A percentile compares a stretch with the other conserved stretches of the same genome.
Evolutionary conservation across 306 rosid species (phyloP).

Genomic region (Cicer yamashitae): DNA sequence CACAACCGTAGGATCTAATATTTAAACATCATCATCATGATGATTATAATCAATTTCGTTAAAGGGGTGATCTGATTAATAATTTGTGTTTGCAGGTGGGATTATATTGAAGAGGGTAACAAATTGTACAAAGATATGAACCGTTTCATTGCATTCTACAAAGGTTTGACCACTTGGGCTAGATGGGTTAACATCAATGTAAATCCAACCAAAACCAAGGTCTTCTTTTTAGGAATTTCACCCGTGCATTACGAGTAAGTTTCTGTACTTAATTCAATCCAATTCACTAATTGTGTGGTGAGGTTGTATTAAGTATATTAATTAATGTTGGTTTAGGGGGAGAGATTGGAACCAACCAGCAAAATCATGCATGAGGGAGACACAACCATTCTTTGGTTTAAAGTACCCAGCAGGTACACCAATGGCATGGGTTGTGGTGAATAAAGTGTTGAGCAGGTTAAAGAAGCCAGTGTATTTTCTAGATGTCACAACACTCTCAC

Average conservation of each 20-base stretch:
- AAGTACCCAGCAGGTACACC: slow-evolving; percentile 90
- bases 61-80: neutral
- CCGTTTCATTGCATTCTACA: slow-evolving; percentile 73
- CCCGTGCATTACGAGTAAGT: slow-evolving; percentile 93
- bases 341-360: slow-evolving; percentile 86
- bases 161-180: slow-evolving; percentile 91
- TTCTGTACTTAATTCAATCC: neutral
- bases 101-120: slow-evolving; percentile 70
- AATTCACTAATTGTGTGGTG: neutral
- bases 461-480: slow-evolving; percentile 78
- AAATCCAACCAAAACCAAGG: slow-evolving; percentile 77
- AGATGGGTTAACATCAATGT: slow-evolving; percentile 86
- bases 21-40: neutral
- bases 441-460: slow-evolving; percentile 74
- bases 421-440: slow-evolving; percentile 85
- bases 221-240: slow-evolving; percentile 92
- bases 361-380: slow-evolving; percentile 76
- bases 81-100: slow-evolving; percentile 60
- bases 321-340: slow-evolving; percentile 60
- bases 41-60: slow-evolving; percentile 28
- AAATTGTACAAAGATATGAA: slow-evolving; percentile 85
- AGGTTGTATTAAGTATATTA: neutral
- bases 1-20: slow-evolving; percentile 81
- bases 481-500: slow-evolving; percentile 80
- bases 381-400: slow-evolving; percentile 63